Percentiles rank a stretch among this genome's conserved stretches.
phyloP scores from a whole-genome alignment of 2,329 filamentous ascomycete genomes.

The Beauveria australis region DNA sequence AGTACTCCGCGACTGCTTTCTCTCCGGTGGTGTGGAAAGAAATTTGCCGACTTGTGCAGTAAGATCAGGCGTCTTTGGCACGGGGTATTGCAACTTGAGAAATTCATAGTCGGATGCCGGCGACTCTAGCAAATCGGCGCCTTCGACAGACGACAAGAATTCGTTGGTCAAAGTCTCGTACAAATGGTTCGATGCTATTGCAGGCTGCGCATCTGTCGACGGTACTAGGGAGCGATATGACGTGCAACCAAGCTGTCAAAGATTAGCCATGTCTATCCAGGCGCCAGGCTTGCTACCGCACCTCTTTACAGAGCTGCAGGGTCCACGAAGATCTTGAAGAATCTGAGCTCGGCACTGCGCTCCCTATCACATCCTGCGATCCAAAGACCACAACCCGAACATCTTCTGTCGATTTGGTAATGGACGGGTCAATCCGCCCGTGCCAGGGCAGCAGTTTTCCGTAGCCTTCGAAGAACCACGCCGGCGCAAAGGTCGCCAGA shows the following conservation, averaged over 20 bases:
- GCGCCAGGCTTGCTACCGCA: background rate
- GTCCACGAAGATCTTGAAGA: background rate
- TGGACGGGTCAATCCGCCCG: background rate
- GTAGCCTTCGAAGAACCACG: background rate
- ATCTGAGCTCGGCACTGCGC: background rate
- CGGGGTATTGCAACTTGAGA: conserved; percentile 33
- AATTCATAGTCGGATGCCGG: conserved; percentile 37
- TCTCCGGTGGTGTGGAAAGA: conserved; percentile 29
- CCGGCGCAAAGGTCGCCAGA: background rate
- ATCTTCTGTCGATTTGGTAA: conserved; percentile 3
- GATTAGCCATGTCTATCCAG: background rate
- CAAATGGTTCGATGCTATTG: conserved; percentile 43
- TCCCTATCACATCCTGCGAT: conserved; percentile 6
- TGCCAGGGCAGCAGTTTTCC: background rate
- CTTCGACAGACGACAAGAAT: conserved; percentile 25
- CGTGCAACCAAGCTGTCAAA: conserved; percentile 35
- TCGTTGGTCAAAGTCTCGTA: conserved; percentile 38
- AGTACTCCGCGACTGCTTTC: conserved; percentile 34
- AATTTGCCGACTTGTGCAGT: conserved; percentile 36
- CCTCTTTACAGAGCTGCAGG: conserved; percentile 4
- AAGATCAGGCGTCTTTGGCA: conserved; percentile 33
- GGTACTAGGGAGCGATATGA: conserved; percentile 40
- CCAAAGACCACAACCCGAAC: conserved; percentile 7
- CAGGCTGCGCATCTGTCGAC: conserved; percentile 32
- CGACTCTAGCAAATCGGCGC: conserved; percentile 22